Percentiles rank a stretch among this genome's conserved stretches.
phyloP scores from a whole-genome alignment of 805 yeast species.

The Zygotorulaspora florentina region DNA sequence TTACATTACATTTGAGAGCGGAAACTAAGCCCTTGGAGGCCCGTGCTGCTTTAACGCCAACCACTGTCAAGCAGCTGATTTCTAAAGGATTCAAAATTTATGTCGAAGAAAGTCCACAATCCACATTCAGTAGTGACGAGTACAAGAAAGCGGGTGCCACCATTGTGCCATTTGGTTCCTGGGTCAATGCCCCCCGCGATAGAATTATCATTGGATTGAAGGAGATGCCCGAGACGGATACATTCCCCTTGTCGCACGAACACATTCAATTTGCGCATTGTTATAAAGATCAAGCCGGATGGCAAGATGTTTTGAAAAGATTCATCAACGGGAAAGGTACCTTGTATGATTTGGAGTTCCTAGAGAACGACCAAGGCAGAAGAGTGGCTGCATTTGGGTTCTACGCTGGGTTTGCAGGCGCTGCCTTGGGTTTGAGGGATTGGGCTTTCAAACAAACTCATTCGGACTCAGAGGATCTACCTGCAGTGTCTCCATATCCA shows the following conservation, averaged over 20 bases:
- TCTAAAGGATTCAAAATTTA: constrained; percentile 85
- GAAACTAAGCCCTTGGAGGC: constrained; percentile 97
- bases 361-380: constrained; percentile 91
- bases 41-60: constrained; percentile 94
- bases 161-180: constrained; percentile 88
- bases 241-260: constrained; percentile 90
- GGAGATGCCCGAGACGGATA: constrained; percentile 85
- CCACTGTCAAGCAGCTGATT: constrained; percentile 75
- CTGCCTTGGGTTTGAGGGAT: constrained; percentile 90
- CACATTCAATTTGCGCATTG: constrained; percentile 99
- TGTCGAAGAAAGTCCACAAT: constrained; percentile 84
- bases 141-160: constrained; percentile 77
- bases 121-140: constrained; percentile 73
- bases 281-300: constrained; percentile 95
- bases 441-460: constrained; percentile 90
- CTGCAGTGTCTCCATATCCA: constrained; percentile 77
- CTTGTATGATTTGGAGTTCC: constrained; percentile 89
- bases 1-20: constrained; percentile 85
- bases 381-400: constrained; percentile 99
- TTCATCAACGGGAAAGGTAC: constrained; percentile 90
- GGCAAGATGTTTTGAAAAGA: constrained; percentile 86
- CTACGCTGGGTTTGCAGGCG: constrained; percentile 99
- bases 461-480: constrained; percentile 61
- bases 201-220: constrained; percentile 89
- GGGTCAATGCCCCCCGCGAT: constrained; percentile 88